Conservation (phyloP, 139 green algal species). For the Tetradesmus lagerheimii region DNA sequence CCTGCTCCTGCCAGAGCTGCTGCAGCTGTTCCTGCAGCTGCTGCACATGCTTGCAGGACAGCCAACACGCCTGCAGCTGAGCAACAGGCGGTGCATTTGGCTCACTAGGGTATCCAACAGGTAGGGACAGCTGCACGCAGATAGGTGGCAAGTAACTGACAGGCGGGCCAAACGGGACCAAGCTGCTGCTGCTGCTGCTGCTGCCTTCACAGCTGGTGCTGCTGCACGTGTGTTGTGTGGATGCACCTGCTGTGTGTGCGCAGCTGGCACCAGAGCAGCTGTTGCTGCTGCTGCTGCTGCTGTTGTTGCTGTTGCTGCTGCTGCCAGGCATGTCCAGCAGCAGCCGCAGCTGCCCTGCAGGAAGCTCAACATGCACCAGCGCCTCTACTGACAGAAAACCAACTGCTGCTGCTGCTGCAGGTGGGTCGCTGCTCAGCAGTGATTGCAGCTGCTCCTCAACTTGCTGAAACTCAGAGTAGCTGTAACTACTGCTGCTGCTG, state of each 20-base stretch:
- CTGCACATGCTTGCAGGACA: conserved; percentile 18
- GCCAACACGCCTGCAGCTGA: conserved; percentile 59
- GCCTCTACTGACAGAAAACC: not conserved
- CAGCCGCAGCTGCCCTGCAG: conserved; percentile 53
- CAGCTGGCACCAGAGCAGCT: not conserved
- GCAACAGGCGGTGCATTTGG: conserved; percentile 14
- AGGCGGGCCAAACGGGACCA: conserved; percentile 21
- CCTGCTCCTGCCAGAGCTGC: conserved; percentile 58
- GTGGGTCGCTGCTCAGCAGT: conserved; percentile 32
- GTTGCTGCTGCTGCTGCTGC: conserved; percentile 5
- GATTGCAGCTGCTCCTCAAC: conserved; percentile 41
- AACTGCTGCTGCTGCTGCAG: conserved; percentile 32
- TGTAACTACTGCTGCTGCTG: too few relatives aligned
- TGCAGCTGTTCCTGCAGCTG: conserved; percentile 49
- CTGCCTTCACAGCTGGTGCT: not conserved
- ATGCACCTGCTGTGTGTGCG: not conserved
- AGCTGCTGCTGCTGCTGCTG: conserved; percentile 31
- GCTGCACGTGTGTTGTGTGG: not conserved
- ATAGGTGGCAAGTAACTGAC: conserved; percentile 61
- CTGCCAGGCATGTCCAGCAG: conserved; percentile 24
- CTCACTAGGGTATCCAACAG: conserved; percentile 53
- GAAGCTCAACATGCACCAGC: conserved; percentile 45
- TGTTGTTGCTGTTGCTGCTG: not conserved
- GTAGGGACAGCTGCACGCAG: conserved; percentile 57
- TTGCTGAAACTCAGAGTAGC: not conserved